A percentile compares a stretch with the other conserved stretches of the same genome.
Evolutionary conservation across 352 stramenopile genomes (phyloP).

Genomic region (Phytophthora pinifolia): DNA sequence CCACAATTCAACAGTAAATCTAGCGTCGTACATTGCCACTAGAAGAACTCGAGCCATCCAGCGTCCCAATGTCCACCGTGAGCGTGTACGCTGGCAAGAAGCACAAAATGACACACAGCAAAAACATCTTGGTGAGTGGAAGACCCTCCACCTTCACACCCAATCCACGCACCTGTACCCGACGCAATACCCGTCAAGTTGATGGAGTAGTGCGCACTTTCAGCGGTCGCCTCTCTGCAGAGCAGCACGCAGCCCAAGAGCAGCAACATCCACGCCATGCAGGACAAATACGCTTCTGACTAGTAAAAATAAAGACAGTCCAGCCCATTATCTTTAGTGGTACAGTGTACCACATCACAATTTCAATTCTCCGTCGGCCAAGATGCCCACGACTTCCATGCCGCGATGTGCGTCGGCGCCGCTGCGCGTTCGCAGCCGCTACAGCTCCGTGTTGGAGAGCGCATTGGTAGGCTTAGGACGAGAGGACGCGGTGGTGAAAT

Average conservation of each 20-base stretch:
- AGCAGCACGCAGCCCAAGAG: constrained; percentile 27
- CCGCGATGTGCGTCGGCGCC: constrained; percentile 22
- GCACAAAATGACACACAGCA: too few relatives aligned
- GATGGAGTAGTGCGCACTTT: constrained; percentile 41
- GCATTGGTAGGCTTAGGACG: constrained; percentile 30
- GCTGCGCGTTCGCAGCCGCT: constrained; percentile 12
- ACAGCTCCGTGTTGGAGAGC: constrained; percentile 37
- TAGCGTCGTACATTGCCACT: constrained; percentile 24
- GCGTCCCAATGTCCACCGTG: constrained; percentile 34
- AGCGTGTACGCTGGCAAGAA: constrained; percentile 37
- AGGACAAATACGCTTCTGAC: constrained; percentile 8
- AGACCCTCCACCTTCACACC: background rate
- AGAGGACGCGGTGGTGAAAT: constrained; percentile 31
- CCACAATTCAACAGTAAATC: background rate
- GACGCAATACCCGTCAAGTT: constrained; percentile 44
- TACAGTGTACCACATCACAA: too few relatives aligned
- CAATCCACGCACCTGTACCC: constrained; percentile 32
- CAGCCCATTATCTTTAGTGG: too few relatives aligned
- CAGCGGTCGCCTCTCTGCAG: constrained; percentile 7
- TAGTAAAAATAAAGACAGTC: constrained; percentile 12
- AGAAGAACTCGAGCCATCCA: constrained; percentile 24
- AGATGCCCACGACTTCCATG: constrained; percentile 4
- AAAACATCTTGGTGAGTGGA: background rate
- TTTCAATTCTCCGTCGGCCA: too few relatives aligned
- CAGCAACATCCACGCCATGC: constrained; percentile 22